phyloP scores from a whole-genome alignment of 768 basidiomycete species.

The Russula brevipes region DNA sequence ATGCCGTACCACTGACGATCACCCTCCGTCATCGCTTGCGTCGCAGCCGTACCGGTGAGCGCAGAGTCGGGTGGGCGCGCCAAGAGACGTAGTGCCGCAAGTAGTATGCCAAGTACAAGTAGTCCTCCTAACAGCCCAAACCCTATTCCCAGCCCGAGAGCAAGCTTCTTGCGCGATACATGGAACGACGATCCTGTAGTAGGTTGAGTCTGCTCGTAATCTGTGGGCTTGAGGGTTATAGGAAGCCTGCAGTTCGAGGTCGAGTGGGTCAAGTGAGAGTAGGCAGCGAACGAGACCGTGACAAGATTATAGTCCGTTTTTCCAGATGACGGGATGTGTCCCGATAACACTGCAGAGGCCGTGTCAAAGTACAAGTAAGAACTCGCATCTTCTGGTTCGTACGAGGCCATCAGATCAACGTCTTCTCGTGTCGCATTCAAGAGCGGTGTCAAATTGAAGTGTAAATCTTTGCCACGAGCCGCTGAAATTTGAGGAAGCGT shows the following conservation, averaged over 20 bases:
- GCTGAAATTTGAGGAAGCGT: slow-evolving; percentile 53
- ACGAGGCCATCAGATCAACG: slow-evolving; percentile 50
- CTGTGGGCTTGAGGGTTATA: slow-evolving; percentile 41
- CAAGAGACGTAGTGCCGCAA: slow-evolving; percentile 53
- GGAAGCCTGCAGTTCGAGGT: slow-evolving; percentile 61
- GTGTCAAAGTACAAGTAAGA: slow-evolving; percentile 53
- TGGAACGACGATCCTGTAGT: slow-evolving; percentile 36
- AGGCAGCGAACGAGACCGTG: slow-evolving; percentile 59
- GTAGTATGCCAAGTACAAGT: slow-evolving; percentile 46
- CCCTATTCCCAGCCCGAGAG: slow-evolving; percentile 55
- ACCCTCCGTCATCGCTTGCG: slow-evolving; percentile 52
- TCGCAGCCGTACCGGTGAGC: slow-evolving; percentile 53
- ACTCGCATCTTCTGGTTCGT: slow-evolving; percentile 45
- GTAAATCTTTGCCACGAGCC: slow-evolving; percentile 45
- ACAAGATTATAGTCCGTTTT: slow-evolving; percentile 35
- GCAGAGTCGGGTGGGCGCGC: slow-evolving; percentile 57
- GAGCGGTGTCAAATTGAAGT: slow-evolving; percentile 51
- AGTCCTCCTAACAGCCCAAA: slow-evolving; percentile 61
- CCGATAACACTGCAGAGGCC: slow-evolving; percentile 43
- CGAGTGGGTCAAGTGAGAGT: slow-evolving; percentile 59
- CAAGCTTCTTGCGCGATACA: slow-evolving; percentile 44
- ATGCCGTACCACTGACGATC: slow-evolving; percentile 70
- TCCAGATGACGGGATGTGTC: slow-evolving; percentile 41
- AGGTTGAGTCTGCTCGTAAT: slow-evolving; percentile 37
- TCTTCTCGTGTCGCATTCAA: slow-evolving; percentile 45